A percentile compares a stretch with the other conserved stretches of the same genome.
phyloP scores from a whole-genome alignment of 345 rosid species.

The Boechera stricta region DNA sequence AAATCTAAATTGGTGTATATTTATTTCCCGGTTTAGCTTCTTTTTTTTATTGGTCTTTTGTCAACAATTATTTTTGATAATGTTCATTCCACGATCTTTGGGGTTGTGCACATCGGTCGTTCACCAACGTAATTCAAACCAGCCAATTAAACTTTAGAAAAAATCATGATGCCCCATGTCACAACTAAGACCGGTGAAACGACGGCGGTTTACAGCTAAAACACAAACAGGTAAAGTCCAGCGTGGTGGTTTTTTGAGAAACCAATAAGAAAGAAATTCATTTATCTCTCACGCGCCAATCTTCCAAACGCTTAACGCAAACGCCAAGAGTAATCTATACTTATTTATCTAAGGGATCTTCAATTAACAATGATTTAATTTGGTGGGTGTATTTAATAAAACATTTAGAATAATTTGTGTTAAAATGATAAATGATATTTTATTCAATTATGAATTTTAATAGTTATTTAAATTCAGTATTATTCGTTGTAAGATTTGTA shows the following conservation, averaged over 20 bases:
- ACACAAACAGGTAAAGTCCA: no score
- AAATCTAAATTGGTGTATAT: background rate
- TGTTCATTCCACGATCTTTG: conserved; percentile 3
- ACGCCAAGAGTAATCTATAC: background rate
- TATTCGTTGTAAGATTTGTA: background rate
- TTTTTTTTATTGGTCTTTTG: background rate
- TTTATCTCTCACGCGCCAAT: no score
- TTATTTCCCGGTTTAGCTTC: background rate
- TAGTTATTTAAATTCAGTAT: no score
- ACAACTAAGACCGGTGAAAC: conserved; percentile 4
- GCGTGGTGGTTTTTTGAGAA: no score
- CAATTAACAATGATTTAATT: background rate
- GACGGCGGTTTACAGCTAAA: background rate
- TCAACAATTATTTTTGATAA: background rate
- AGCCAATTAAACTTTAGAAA: conserved; percentile 6
- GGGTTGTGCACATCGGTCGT: conserved; percentile 26
- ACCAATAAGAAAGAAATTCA: no score
- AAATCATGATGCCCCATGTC: conserved; percentile 37
- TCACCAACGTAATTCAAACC: conserved; percentile 22
- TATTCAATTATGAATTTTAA: no score
- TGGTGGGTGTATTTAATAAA: background rate
- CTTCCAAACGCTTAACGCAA: background rate
- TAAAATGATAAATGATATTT: no score
- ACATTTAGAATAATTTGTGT: no score
- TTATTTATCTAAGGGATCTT: background rate